Evolutionary conservation across 768 basidiomycete species (phyloP).

Genomic region (Scleroderma citrinum): DNA sequence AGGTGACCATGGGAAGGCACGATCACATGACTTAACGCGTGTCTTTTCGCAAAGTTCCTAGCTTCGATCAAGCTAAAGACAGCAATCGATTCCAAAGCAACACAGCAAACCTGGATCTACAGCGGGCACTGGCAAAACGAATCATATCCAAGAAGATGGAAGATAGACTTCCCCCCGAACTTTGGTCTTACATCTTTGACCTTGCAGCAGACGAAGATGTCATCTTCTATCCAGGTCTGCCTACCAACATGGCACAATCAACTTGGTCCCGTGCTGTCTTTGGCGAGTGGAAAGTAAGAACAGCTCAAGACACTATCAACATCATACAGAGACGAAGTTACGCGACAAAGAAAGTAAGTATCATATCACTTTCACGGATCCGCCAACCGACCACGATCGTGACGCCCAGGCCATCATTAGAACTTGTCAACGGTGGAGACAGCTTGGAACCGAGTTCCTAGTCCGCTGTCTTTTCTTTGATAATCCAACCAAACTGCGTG

Average conservation of each 20-base stretch:
- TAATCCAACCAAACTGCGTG: constrained; percentile 48
- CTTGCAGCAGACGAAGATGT: constrained; percentile 65
- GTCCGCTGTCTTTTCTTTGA: constrained; percentile 67
- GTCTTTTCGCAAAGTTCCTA: not conserved
- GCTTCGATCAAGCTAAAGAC: not conserved
- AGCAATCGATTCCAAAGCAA: not conserved
- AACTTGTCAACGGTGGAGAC: constrained; percentile 61
- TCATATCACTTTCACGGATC: not conserved
- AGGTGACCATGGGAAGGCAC: not conserved
- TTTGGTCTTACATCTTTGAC: constrained; percentile 67
- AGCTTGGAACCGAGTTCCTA: constrained; percentile 57
- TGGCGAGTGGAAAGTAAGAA: constrained; percentile 48
- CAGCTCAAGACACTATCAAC: constrained; percentile 54
- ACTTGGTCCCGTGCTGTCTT: constrained; percentile 55
- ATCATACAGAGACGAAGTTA: constrained; percentile 56
- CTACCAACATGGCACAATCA: constrained; percentile 56
- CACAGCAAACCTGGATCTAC: not conserved
- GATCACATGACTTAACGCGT: not conserved
- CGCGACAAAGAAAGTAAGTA: constrained; percentile 59
- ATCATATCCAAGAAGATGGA: constrained; percentile 14
- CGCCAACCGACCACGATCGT: not conserved
- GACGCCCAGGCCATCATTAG: constrained; percentile 54
- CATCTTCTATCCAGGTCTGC: constrained; percentile 56
- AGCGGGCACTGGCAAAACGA: not conserved
- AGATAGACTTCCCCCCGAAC: constrained; percentile 55